Evolutionary conservation across 73 alveolate genomes (phyloP), one percentile per base, ranked within the genome.

Genomic region (Durusdinium trenchii): DNA sequence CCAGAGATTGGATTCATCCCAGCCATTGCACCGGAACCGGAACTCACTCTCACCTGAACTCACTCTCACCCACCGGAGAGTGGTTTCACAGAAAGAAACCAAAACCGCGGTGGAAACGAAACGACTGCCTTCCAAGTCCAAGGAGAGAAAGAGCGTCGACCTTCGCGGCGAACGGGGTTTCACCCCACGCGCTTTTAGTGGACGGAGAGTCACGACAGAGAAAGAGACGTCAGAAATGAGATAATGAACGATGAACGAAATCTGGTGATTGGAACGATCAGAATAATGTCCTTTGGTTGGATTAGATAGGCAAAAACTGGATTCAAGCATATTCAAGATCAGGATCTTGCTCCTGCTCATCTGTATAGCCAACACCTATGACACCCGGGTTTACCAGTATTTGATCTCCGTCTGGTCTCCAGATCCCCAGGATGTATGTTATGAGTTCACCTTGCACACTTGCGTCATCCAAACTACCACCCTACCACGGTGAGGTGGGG

Each of bases 141-240:
- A n/a, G 7, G 95, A 86, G 45, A 86, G 57, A 46, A 86, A 86
- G 48, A 86, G 52, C 18, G 95, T 86, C 67, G 95, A 86, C 95
- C 95, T 86, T 20, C 0, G 52, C 18, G 95, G 54, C 67, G 95
- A 86, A 81, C 95, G 54, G 5, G 2, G 7, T 23, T 16, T 26
- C 1, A 20, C 46, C 38, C 1, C 43, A 18, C 64, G 43, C 6
- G 18, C 40, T 35, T 67, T 60, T 36, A 7, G 84, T 57, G 69
- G 69, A 57, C 69, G 32, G 23, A 12, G 69, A 57, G 23, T 16
- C 12, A 57, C 32, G 23, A 16, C 23, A 23, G 69, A 57, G 23
- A 16, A 23, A 57, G 69, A 23, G 12, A 57, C 23, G 32, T 57
- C 69, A 57, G 23, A 57, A 57, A 16, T 16, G 12, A 23, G 23